Base-by-base conservation (phyloP, 352 stramenopile species). In the Phytophthora vignae region DNA sequence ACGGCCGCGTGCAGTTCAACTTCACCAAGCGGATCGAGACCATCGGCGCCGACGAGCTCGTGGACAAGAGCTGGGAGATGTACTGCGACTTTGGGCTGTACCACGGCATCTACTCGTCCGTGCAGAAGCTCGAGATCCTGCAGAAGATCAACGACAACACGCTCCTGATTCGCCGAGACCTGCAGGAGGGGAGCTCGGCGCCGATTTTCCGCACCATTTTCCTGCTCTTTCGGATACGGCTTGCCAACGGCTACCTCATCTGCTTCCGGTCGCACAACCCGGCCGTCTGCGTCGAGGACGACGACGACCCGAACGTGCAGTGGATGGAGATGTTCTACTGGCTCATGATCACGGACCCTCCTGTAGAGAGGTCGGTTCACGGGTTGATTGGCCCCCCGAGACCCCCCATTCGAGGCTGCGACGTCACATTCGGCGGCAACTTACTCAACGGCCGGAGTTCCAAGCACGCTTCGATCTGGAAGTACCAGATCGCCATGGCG, bases 251-350 rank as follows among this genome's bases (percentile, higher is more conserved):
- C 5, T 91, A 87, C 63, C 73, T 94, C 59, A 90, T 94, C 56
- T 91, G 84, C 64, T 90, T 91, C 73, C 76, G 81, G 12, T 91
- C 87, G 19, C 79, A 90, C 61, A 91, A 94, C 66, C 85, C 87
- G 15, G 56, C 64, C 0, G 76, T 92, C 31, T 89, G 78, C 46
- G 74, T 77, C 11, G 63, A 84, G 55, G 78, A 90, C 59, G 78
- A 90, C 67, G 78, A 90, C 66, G 78, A 90, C 38, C 78, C 79
- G 21, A 88, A 81, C 46, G 82, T 92, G 44, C 82, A 91, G 71
- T 92, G 84, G 87, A 89, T 94, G 82, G 84, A 92, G 21, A 91
- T 90, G 81, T 91, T 87, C 29, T 90, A 90, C 76, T 94, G 87
- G 87, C 81, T 92, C 44, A 84, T 88, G 80, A 78, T 94, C 57